phyloP scores from a whole-genome alignment of 805 yeast genomes.

The Suhomyces faveliae region DNA sequence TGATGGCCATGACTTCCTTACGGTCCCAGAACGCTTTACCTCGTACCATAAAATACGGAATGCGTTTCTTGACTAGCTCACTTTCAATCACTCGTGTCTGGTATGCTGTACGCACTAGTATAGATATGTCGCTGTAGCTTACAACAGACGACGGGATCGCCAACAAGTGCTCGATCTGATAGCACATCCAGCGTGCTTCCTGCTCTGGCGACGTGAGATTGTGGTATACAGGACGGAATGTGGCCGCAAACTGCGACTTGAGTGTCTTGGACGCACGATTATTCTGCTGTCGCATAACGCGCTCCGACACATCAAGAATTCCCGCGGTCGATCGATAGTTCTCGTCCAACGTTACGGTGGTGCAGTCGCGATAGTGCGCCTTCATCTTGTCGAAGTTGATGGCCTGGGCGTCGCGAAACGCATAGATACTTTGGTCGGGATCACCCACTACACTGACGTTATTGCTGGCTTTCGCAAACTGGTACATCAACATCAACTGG shows the following conservation, averaged over 20 bases:
- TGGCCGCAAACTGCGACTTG: constrained; percentile 42
- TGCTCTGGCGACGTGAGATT: constrained; percentile 38
- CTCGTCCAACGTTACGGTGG: constrained; percentile 47
- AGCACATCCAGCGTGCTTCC: constrained; percentile 61
- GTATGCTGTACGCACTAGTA: constrained; percentile 64
- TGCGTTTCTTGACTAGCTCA: constrained; percentile 50
- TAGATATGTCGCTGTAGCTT: constrained; percentile 60
- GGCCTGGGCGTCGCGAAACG: constrained; percentile 77
- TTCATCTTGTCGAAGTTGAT: constrained; percentile 63
- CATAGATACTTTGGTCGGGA: constrained; percentile 93
- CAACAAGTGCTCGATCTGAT: constrained; percentile 51
- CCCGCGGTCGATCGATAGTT: constrained; percentile 80
- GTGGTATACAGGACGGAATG: constrained; percentile 49
- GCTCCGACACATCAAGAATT: constrained; percentile 64
- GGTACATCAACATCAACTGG: constrained; percentile 67
- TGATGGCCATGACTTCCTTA: constrained; percentile 59
- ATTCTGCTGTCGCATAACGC: constrained; percentile 59
- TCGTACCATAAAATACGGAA: constrained; percentile 67
- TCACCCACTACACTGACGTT: constrained; percentile 91
- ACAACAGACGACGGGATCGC: constrained; percentile 44
- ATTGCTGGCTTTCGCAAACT: constrained; percentile 39
- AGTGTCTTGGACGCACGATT: constrained; percentile 45
- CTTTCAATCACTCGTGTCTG: constrained; percentile 65
- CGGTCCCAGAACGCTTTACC: constrained; percentile 82
- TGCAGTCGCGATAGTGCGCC: constrained; percentile 27